Conservation (phyloP, 257 asterid genomes). For the Parsonsia alboflavescens region DNA sequence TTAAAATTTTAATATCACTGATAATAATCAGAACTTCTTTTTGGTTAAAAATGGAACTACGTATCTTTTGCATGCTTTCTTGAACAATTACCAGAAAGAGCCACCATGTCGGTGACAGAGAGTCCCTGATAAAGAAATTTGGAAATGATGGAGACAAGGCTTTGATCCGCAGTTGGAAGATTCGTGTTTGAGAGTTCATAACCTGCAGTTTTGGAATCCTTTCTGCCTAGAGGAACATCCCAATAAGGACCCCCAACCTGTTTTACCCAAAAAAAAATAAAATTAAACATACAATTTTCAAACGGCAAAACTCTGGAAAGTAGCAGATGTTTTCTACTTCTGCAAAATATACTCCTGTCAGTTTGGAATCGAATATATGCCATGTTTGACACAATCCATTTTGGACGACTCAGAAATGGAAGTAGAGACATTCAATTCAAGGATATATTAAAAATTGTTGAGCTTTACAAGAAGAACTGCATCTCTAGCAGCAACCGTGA, state of each 20-base stretch:
- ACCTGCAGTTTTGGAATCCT: conserved; percentile 72
- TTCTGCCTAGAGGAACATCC: conserved; percentile 82
- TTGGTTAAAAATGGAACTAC: too few relatives aligned
- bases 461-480: conserved; percentile 61
- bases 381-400: too few relatives aligned
- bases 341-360: too few relatives aligned
- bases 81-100: conserved; percentile 83
- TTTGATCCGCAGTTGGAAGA: conserved; percentile 72
- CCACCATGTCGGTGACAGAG: conserved; percentile 82
- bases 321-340: too few relatives aligned
- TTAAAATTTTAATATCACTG: too few relatives aligned
- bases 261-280: background rate
- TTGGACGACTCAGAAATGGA: too few relatives aligned
- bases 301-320: background rate
- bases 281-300: background rate
- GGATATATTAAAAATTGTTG: too few relatives aligned
- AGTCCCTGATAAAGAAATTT: conserved; percentile 76
- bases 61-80: too few relatives aligned
- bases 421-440: too few relatives aligned
- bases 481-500: conserved; percentile 89
- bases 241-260: conserved; percentile 98
- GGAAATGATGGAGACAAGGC: conserved; percentile 68
- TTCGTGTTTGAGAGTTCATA: conserved; percentile 52
- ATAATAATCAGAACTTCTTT: too few relatives aligned
- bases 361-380: too few relatives aligned